Evolutionary conservation across 495 filamentous ascomycete genomes (phyloP), one percentile per base, ranked within the genome.

Genomic region (Jackrogersella multiformis): DNA sequence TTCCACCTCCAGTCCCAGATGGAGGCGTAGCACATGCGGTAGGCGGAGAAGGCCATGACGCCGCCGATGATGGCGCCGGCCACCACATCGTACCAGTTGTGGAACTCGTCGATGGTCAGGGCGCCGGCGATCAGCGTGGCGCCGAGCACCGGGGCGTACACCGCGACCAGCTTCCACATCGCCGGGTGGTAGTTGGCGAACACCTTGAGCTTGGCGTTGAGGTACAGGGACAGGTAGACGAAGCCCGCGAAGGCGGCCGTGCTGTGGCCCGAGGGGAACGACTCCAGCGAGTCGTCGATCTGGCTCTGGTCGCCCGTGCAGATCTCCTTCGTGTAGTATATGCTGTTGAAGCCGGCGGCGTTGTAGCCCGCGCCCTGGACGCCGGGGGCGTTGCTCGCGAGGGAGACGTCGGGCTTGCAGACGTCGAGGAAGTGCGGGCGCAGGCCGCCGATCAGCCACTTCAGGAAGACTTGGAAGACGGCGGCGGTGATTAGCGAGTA

Each of bases 161-260:
- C 74, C 15, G 76, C 79, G 30, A 86, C 75, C 0, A 88, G 69
- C 76, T 88, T 89, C 87, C 87, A 89, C 81, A 87, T 82, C 15
- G 83, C 80, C 1, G 87, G 83, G 59, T 88, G 86, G 66, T 85
- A 85, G 73, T 86, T 81, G 45, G 81, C 64, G 62, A 86, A 87
- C 18, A 86, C 79, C 73, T 89, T 88, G 16, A 90, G 77, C 61
- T 89, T 89, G 5, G 84, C 87, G 61, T 90, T 89, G 15, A 90
- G 76, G 71, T 88, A 91, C 0, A 90, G 78, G n/a, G 78, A 79
- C 4, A 88, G 70, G 58, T 81, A 90, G 4, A 81, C 68, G 48
- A 84, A 83, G n/a, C 81, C 84, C 0, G 85, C 84, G 57, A 88
- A 89, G 0, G 86, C 82, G 6, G 82, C 82, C 0, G 81, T 80